Base-by-base conservation (phyloP, 1,139 yeast genomes). In the Meyerozyma sp. region DNA sequence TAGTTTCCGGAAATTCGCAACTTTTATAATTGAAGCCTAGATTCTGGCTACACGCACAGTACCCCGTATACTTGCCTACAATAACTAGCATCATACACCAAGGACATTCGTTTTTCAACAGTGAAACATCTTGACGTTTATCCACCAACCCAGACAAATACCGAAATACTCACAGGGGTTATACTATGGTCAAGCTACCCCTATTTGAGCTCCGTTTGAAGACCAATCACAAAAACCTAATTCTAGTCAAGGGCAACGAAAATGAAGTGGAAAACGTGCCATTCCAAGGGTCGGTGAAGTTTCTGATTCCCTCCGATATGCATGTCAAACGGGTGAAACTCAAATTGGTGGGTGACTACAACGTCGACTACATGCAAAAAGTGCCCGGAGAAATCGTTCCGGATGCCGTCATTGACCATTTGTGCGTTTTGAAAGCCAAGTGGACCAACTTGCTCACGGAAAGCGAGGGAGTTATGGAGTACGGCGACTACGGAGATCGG, bases 361-460 rank as follows among this genome's bases (percentile, higher is more conserved):
- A 75, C 45, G 61, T 82, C 26, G 83, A 80, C 45, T 82, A 75
- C 56, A 59, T 75, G 38, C 79, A 73, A 48, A 70, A 65, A 47
- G 58, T 58, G 7, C 61, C 61, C 18, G 70, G 70, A 1, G 51
- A 58, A 7, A 50, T 65, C 25, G 60, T 66, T 5, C 62, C 70
- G 1, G 73, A 75, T 42, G 75, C 75, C 16, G 74, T 77, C 5
- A 66, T 68, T 43, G 86, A 81, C 50, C 71, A 76, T 36, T 59
- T 68, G 11, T 68, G 74, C 30, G 68, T 79, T 1, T 65, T 83
- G 46, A 74, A 74, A 40, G 78, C 75, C 23, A 68, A 64, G 13
- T 84, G 91, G 91, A 71, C 73, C 40, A 83, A 84, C 51, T 59
- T 84, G 23, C 62, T 84, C 38, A 65, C 72, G 3, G 57, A 63